phyloP scores from a whole-genome alignment of 345 rosid species.

The Noccaea caerulescens region DNA sequence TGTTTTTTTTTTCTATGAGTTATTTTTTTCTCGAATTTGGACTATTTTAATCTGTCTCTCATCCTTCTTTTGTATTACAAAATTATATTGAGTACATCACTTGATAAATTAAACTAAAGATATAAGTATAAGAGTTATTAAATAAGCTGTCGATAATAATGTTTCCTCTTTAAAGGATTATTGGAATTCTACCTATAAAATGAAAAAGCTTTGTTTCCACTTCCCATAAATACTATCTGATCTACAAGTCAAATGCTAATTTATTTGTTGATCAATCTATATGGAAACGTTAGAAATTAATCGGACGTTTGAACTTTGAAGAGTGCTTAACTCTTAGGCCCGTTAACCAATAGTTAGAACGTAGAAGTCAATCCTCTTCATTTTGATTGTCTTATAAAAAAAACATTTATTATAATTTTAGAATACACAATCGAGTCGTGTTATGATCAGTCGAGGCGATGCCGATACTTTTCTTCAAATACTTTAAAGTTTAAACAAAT shows the following conservation, averaged over 20 bases:
- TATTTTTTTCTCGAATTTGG: background rate
- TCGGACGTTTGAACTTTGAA: background rate
- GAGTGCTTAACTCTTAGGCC: background rate
- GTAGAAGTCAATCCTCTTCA: slow-evolving; percentile 4
- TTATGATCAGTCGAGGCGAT: slow-evolving; percentile 14
- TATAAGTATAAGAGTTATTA: no score
- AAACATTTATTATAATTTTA: background rate
- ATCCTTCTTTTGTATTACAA: background rate
- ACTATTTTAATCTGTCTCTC: background rate
- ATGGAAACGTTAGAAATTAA: background rate
- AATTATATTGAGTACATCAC: background rate
- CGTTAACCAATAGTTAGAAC: background rate
- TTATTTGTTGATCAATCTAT: background rate
- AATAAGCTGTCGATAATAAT: background rate
- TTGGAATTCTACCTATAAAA: no score
- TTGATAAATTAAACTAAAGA: background rate
- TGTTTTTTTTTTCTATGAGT: background rate
- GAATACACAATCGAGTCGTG: background rate
- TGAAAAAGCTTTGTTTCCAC: background rate
- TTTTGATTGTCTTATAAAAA: background rate
- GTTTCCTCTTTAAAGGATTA: background rate
- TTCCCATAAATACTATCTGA: background rate
- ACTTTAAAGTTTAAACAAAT: slow-evolving; percentile 18
- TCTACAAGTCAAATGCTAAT: background rate
- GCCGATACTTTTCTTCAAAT: slow-evolving; percentile 19